Evolutionary conservation across 148 eudicot genomes (phyloP), one percentile per base, ranked within the genome.

Genomic region (Chenopodium quinoa): DNA sequence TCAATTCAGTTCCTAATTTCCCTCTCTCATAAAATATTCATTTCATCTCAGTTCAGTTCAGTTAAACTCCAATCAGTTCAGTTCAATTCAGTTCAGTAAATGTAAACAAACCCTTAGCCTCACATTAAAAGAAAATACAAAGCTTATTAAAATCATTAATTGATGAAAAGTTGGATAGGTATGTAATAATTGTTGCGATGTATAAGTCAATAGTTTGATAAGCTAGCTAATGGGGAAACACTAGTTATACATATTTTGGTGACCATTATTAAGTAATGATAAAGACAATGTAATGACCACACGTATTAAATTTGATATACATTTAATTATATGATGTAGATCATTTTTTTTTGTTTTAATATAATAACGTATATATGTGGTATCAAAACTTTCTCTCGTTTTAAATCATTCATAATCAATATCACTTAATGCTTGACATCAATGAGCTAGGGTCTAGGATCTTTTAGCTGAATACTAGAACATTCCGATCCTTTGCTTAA

Each of bases 241-340:
- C 77, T 11, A 71, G 19, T 4, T 69, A 72, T 20, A 46, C 9
- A 73, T 46, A 73, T 27, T 50, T 50, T 23, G 62, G 63, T 62
- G 77, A 50, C 63, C 77, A 14, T 47, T 73, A 44, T 11, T 73
- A 71, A 37, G 29, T n/a, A 72, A 73, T 73, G 76, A 73, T 19
- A 73, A 47, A 73, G 60, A 23, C 17, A n/a, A 44, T 22, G 25
- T 37, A 6, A 9, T 74, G 60, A 47, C 58, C 63, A 74, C 40
- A 25, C 22, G 32, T 74, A 74, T 22, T 27, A 50, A 74, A 13
- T 3, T 74, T 74, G 31, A 29, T 73, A 73, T 14, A 37, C 16
- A 11, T 44, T 20, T 17, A 27, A 16, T 25, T 11, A 69, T 72
- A n/a, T 74, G 58, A 46, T 74, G 10, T 34, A 50, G 56, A 48